phyloP scores from a whole-genome alignment of 768 basidiomycete genomes.

The Tulasnella sp. region DNA sequence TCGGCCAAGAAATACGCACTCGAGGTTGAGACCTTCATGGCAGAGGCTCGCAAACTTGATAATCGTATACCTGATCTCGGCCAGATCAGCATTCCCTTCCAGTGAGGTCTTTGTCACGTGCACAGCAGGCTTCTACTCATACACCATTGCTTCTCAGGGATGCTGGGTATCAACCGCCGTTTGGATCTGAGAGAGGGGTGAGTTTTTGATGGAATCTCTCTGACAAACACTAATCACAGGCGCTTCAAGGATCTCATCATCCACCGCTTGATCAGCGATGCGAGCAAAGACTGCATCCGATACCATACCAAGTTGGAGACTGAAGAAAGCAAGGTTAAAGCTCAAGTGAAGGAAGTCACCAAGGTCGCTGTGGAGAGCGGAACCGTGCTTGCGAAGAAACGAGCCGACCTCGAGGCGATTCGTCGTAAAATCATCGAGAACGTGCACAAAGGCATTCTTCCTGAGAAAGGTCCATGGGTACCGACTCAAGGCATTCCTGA shows the following conservation, averaged over 20 bases:
- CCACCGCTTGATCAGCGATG: conserved; percentile 4
- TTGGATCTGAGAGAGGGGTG: not conserved
- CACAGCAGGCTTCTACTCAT: not conserved
- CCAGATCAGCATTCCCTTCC: conserved; percentile 6
- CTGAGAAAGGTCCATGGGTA: not conserved
- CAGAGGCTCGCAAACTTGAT: conserved; percentile 8
- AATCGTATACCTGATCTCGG: not conserved
- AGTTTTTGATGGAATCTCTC: not conserved
- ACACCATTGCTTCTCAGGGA: not conserved
- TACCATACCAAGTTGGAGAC: not conserved
- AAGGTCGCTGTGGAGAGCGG: not conserved
- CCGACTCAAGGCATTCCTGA: not conserved
- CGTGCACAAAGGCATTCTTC: not conserved
- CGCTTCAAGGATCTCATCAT: not conserved
- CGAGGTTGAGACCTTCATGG: conserved; percentile 3
- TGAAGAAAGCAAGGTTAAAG: not conserved
- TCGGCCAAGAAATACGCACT: conserved; percentile 9
- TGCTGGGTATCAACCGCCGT: not conserved
- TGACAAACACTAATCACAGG: not conserved
- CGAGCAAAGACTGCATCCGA: not conserved
- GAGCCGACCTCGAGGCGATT: conserved; percentile 11
- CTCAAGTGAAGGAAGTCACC: not conserved
- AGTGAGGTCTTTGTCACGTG: not conserved
- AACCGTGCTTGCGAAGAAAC: not conserved
- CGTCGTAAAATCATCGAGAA: conserved; percentile 12